Evolutionary conservation across 352 stramenopile genomes (phyloP), one percentile per base, ranked within the genome.

Genomic region (Elongisporangium senticosum): DNA sequence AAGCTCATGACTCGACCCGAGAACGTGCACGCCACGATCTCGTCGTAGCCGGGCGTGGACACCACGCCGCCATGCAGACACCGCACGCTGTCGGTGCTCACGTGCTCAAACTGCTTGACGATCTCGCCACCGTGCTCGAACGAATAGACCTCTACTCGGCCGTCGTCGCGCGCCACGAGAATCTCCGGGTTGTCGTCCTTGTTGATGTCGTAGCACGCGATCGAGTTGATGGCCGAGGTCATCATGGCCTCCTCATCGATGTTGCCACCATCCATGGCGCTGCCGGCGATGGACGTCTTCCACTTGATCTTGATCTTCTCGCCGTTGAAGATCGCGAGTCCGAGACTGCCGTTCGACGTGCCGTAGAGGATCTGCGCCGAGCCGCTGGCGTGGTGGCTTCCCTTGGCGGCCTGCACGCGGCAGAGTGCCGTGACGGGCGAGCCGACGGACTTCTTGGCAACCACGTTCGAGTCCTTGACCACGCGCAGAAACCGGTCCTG

Each of bases 1-100:
- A 94, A 93, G 56, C 79, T 92, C 48, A 94, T 65, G 0, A 96
- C 68, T 39, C 82, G 76, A 0, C 86, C 86, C 2, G 82, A 89
- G 58, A 93, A 96, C 6, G 86, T 94, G 3, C 74, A 84, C 10
- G 79, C 74, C 2, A 96, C 68, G 28, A 96, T 49, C 56, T 96
- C 84, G 15, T 93, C 79, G 50, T 73, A 92, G 5, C 79, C 84
- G 0, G 79, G 79, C 0, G 83, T 93, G 15, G 79, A 83, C 4
- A 94, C 64, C 7, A 90, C 69, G 19, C 86, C 86, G 10, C 74
- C 79, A 57, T 90, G 79, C 7, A 94, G 69, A 19, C 77, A 87
- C 0, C 83, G 84, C 39, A 96, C 72, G 57, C 81, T 93, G 56
- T 96, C 86, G 4, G 71, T 74, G 57, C 78, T 87, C 6, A 78